Conservation (phyloP, 495 filamentous ascomycete genomes). For the Penicillium canariense region DNA sequence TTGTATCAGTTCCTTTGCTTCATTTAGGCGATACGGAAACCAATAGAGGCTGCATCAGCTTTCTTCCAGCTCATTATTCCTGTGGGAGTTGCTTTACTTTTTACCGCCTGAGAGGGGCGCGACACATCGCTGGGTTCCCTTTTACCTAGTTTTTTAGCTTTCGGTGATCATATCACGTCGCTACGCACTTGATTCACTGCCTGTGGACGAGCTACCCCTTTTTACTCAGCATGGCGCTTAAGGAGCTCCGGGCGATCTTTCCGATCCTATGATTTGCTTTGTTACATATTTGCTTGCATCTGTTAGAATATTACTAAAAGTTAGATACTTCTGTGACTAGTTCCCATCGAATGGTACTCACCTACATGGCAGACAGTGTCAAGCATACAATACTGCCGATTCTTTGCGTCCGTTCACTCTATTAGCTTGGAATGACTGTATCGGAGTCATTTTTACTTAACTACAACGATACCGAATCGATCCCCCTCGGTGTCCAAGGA, state of each 20-base stretch:
- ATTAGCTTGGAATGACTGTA: too few relatives aligned
- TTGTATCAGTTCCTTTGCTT: not conserved
- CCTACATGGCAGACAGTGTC: too few relatives aligned
- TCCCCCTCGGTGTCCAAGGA: not conserved
- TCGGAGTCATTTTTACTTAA: too few relatives aligned
- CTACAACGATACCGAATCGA: too few relatives aligned
- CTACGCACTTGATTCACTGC: not conserved
- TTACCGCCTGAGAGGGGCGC: not conserved
- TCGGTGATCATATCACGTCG: not conserved
- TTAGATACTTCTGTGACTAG: conserved; percentile 16
- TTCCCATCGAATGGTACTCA: too few relatives aligned
- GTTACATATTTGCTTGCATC: conserved; percentile 14
- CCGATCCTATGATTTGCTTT: conserved; percentile 9
- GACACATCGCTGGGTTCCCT: not conserved
- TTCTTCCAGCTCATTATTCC: not conserved
- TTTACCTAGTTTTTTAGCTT: not conserved
- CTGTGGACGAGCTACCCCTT: not conserved
- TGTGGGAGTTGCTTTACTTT: not conserved
- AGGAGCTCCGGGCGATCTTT: conserved; percentile 24
- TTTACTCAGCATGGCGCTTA: conserved; percentile 31
- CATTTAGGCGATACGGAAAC: not conserved
- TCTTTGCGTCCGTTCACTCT: too few relatives aligned
- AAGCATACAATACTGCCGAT: too few relatives aligned
- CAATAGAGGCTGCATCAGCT: not conserved
- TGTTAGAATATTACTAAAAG: conserved; percentile 22